Evolutionary conservation across 2,329 filamentous ascomycete species (phyloP).

Genomic region (Fusarium mangiferae): DNA sequence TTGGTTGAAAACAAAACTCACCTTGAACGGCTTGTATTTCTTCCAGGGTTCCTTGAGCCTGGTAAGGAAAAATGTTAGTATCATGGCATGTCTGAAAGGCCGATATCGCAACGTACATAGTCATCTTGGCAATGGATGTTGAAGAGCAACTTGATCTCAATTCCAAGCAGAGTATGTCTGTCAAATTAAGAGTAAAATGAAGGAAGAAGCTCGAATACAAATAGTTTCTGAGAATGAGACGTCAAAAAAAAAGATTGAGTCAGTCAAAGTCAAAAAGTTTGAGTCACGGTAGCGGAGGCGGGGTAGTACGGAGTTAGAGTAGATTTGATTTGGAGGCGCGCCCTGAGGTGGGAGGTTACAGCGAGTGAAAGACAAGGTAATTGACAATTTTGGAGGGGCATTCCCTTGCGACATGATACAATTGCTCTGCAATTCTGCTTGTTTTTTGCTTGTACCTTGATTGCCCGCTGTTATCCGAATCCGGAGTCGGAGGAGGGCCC

Average conservation of each 20-base stretch:
- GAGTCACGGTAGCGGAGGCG: conserved; percentile 25
- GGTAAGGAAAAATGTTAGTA: conserved; percentile 4
- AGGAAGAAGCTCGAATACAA: conserved; percentile 10
- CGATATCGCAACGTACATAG: conserved; percentile 24
- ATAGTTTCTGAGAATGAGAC: conserved; percentile 15
- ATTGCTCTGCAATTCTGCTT: not conserved
- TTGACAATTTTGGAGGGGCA: conserved; percentile 20
- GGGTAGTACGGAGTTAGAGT: conserved; percentile 7
- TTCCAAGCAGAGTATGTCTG: conserved; percentile 10
- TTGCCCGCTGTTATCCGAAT: conserved; percentile 18
- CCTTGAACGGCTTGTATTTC: conserved; percentile 76
- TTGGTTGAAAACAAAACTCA: conserved; percentile 36
- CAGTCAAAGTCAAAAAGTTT: conserved; percentile 23
- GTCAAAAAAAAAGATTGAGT: conserved; percentile 16
- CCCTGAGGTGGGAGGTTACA: not conserved
- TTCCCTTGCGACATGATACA: not conserved
- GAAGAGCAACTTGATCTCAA: not conserved
- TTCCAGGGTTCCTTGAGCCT: conserved; percentile 80
- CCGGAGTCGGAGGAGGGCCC: conserved; percentile 18
- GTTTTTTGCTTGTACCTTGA: not conserved
- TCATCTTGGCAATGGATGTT: conserved; percentile 10
- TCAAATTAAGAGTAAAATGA: not conserved
- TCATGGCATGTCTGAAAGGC: not conserved
- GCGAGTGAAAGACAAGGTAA: not conserved
- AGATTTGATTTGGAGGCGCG: conserved; percentile 9